Evolutionary conservation across 345 rosid species (phyloP).

Genomic region (Eucalyptus urophylla): DNA sequence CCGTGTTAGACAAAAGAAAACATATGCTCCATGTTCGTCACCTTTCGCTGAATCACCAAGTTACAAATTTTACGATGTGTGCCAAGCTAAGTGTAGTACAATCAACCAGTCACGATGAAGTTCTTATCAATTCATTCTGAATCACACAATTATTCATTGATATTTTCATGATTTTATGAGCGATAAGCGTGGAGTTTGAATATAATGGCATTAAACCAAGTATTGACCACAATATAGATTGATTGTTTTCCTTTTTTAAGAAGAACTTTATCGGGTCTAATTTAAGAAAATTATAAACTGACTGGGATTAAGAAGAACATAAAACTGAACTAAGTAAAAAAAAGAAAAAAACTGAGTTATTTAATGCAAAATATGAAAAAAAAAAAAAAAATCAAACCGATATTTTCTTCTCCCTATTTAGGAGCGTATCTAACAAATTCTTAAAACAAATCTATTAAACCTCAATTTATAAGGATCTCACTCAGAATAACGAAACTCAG

Average conservation of each 20-base stretch:
- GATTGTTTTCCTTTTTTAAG: rapidly evolving
- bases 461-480: background rate
- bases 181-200: rapidly evolving
- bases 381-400: too few species aligned
- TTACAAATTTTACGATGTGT: too few species aligned
- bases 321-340: rapidly evolving
- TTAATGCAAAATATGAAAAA: rapidly evolving
- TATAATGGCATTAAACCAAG: background rate
- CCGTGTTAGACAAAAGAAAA: rapidly evolving
- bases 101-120: rapidly evolving
- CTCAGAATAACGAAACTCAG: rapidly evolving
- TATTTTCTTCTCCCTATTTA: background rate
- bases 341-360: too few species aligned
- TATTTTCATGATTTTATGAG: background rate
- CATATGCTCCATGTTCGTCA: rapidly evolving
- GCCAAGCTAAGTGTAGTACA: rapidly evolving
- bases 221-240: too few species aligned
- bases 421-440: too few species aligned
- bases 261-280: rapidly evolving
- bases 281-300: too few species aligned
- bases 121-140: rapidly evolving
- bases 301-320: rapidly evolving
- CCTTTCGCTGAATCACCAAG: background rate
- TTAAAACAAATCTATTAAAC: background rate
- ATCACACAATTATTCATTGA: rapidly evolving